Percentiles rank a stretch among this genome's conserved stretches.
phyloP scores from a whole-genome alignment of 2,329 filamentous ascomycete species.

The Gaeumannomyces sp. region DNA sequence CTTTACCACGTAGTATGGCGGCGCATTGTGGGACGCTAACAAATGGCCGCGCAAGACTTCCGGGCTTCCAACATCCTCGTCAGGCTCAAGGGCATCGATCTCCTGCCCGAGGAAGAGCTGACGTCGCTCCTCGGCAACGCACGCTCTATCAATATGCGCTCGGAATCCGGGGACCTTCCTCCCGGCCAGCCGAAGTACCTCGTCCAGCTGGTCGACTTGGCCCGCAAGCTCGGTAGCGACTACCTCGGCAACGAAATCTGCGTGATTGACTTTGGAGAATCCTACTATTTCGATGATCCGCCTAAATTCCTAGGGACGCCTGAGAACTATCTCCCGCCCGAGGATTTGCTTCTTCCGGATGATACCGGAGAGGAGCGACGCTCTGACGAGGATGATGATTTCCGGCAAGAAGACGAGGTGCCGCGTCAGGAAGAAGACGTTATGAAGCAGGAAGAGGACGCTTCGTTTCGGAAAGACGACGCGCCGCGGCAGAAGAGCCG shows the following conservation, averaged over 20 bases:
- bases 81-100: background rate
- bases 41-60: background rate
- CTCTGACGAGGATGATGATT: no score
- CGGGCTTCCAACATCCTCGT: background rate
- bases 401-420: no score
- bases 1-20: no score
- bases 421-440: no score
- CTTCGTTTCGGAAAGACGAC: no score
- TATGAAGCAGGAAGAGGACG: no score
- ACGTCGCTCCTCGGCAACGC: background rate
- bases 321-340: background rate
- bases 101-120: constrained; percentile 1
- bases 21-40: background rate
- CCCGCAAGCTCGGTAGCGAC: background rate
- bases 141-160: background rate
- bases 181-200: constrained; percentile 1
- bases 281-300: background rate
- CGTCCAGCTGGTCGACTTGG: background rate
- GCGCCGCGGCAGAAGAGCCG: no score
- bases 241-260: background rate
- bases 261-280: constrained; percentile 1
- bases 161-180: background rate
- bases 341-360: no score
- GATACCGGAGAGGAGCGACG: no score
- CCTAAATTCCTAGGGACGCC: background rate